These are phyloP conservation scores for Melanomma pulvis-pyrius DNA, from an alignment of 495 filamentous ascomycete species.

Conservation along the genomic window DNA sequence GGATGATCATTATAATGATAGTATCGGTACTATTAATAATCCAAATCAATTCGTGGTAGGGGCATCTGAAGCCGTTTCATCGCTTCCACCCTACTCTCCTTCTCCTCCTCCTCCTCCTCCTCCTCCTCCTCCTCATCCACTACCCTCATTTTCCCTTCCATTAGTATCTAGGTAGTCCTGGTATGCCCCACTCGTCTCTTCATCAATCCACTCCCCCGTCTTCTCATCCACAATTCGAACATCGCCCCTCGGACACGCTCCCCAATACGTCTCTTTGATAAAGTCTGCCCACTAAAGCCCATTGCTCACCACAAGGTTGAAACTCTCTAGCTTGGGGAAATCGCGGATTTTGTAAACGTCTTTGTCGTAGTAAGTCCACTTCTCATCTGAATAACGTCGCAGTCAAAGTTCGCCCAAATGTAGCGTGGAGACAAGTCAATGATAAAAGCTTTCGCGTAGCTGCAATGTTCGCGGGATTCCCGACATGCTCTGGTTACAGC, in stretches of 20 bases:
- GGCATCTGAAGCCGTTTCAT: constrained; percentile 6
- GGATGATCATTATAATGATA: not conserved
- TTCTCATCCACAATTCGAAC: constrained; percentile 1
- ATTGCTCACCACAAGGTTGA: not conserved
- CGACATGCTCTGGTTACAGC: constrained; percentile 1
- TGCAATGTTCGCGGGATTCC: not conserved
- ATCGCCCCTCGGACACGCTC: not conserved
- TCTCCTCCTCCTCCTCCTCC: not conserved
- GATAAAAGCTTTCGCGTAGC: not conserved
- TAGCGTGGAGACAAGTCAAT: not conserved
- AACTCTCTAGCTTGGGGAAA: not conserved
- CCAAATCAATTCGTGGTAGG: not conserved
- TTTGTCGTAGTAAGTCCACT: not conserved
- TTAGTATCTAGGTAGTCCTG: constrained; percentile 3
- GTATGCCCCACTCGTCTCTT: not conserved
- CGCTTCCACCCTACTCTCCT: not conserved
- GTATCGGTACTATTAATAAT: not conserved
- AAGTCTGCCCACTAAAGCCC: constrained; percentile 1
- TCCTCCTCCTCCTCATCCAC: not conserved
- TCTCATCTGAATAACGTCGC: constrained; percentile 2
- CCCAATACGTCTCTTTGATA: not conserved
- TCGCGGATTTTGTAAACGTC: not conserved
- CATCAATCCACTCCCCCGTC: constrained; percentile 5
- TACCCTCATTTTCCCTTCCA: constrained; percentile 1
- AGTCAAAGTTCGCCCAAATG: not conserved